Evolutionary conservation across 345 rosid genomes (phyloP).

Genomic region (Sonneratia alba): DNA sequence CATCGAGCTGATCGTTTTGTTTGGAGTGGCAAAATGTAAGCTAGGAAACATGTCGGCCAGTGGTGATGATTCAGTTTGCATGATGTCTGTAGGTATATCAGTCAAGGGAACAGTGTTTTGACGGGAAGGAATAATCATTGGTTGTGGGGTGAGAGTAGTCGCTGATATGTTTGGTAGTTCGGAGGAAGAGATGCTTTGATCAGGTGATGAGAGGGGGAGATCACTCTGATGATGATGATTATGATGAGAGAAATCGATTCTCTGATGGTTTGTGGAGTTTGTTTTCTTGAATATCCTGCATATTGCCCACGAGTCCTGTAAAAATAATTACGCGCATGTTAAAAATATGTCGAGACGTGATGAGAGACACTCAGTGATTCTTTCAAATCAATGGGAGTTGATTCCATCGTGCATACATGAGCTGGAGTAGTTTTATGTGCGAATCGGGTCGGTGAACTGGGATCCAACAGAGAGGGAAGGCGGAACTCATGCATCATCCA

Average conservation of each 20-base stretch:
- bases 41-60: background rate
- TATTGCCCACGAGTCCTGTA: conserved; percentile 92
- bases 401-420: conserved; percentile 20
- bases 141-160: too few species aligned
- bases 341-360: too few species aligned
- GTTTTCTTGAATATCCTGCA: conserved; percentile 90
- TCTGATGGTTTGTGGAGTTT: conserved; percentile 51
- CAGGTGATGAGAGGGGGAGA: background rate
- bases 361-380: too few species aligned
- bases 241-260: conserved; percentile 22
- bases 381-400: too few species aligned
- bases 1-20: background rate
- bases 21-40: background rate
- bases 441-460: conserved; percentile 31
- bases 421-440: conserved; percentile 45
- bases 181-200: background rate
- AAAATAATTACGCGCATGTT: background rate
- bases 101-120: background rate
- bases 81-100: background rate
- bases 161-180: background rate
- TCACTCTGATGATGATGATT: background rate
- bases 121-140: background rate
- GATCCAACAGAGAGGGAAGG: conserved; percentile 53
- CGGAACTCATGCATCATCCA: conserved; percentile 99
- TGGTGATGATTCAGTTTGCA: background rate